Percentiles rank a stretch among this genome's conserved stretches.
Conservation (phyloP, 352 stramenopile genomes). For the Phytopythium montanum region DNA sequence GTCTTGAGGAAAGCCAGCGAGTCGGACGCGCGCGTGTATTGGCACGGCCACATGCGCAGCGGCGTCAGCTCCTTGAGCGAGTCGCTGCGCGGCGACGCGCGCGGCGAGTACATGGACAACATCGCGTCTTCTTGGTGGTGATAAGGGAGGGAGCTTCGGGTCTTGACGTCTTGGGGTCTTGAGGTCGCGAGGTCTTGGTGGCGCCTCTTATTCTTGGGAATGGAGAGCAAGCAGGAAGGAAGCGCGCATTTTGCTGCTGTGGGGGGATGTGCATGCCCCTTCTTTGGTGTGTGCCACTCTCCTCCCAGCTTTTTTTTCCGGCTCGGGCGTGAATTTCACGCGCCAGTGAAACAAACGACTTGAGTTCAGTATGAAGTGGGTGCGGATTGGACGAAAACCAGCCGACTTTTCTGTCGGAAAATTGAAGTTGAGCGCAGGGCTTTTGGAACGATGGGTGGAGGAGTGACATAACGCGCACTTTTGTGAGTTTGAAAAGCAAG, state of each 20-base stretch:
- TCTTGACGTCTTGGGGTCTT: no score
- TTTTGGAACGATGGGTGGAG: not conserved
- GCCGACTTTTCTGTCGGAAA: not conserved
- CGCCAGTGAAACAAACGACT: no score
- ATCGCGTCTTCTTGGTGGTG: no score
- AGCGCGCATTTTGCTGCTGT: not conserved
- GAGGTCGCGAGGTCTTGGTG: no score
- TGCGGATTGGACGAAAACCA: not conserved
- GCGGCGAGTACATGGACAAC: conserved; percentile 9
- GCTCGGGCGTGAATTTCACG: no score
- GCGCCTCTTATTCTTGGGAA: conserved; percentile 1
- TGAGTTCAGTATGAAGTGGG: not conserved
- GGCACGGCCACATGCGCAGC: conserved; percentile 36
- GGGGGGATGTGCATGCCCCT: not conserved
- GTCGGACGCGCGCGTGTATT: conserved; percentile 36
- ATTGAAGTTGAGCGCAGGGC: not conserved
- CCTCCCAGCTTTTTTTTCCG: no score
- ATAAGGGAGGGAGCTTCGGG: no score
- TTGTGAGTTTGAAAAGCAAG: not conserved
- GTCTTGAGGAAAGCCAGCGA: conserved; percentile 32
- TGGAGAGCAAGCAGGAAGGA: not conserved
- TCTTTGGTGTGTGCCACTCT: not conserved
- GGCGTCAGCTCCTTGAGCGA: conserved; percentile 29
- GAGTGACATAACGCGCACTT: not conserved
- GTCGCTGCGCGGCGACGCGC: conserved; percentile 11